Evolutionary conservation across 345 rosid species (phyloP).

Genomic region (Bruguiera sexangula): DNA sequence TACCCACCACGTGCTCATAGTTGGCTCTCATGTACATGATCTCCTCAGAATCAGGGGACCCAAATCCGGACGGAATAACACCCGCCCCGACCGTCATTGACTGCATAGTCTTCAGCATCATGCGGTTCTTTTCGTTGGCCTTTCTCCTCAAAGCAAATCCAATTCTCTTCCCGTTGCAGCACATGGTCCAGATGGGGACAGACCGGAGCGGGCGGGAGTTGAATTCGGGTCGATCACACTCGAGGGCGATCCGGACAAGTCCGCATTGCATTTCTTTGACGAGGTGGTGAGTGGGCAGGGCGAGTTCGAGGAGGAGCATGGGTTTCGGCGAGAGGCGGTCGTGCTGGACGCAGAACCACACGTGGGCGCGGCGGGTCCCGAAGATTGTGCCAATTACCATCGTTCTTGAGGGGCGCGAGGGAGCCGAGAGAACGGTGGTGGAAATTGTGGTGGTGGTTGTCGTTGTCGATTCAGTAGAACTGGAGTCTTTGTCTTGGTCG

Average conservation of each 20-base stretch:
- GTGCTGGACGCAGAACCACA: conserved; percentile 82
- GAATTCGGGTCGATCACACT: conserved; percentile 51
- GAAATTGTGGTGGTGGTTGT: conserved; percentile 9
- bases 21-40: conserved; percentile 82
- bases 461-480: conserved; percentile 29
- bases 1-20: conserved; percentile 72
- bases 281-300: conserved; percentile 56
- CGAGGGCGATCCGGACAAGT: conserved; percentile 71
- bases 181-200: conserved; percentile 68
- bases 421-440: not conserved
- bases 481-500: conserved; percentile 26
- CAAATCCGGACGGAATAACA: conserved; percentile 50
- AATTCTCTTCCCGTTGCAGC: conserved; percentile 56
- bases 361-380: conserved; percentile 77
- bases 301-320: conserved; percentile 71
- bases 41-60: conserved; percentile 51
- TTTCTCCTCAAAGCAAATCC: conserved; percentile 65
- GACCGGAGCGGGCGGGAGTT: conserved; percentile 52
- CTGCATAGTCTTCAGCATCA: conserved; percentile 64
- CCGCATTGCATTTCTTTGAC: conserved; percentile 75
- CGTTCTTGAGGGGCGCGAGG: conserved; percentile 64
- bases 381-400: conserved; percentile 81
- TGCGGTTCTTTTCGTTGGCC: conserved; percentile 38
- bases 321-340: conserved; percentile 70
- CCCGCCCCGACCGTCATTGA: conserved; percentile 82